These are phyloP conservation scores for Boletus rex-veris DNA, from an alignment of 768 basidiomycete genomes.

Conservation along the genomic window DNA sequence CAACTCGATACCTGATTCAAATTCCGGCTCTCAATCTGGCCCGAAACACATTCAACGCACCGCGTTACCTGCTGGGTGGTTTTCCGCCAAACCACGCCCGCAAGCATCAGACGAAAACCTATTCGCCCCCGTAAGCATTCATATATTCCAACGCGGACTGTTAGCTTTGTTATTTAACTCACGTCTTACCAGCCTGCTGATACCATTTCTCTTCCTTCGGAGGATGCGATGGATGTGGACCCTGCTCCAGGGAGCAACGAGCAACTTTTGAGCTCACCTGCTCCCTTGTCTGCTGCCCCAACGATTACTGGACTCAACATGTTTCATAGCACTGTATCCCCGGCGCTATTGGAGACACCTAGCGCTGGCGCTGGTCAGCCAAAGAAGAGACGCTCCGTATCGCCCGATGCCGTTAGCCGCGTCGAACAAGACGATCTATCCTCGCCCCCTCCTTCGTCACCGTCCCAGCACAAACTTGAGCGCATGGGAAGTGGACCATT, in stretches of 20 bases:
- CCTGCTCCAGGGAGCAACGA: conserved; percentile 40
- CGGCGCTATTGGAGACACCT: conserved; percentile 44
- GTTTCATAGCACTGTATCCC: conserved; percentile 58
- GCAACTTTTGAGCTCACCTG: conserved; percentile 32
- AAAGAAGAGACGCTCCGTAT: conserved; percentile 59
- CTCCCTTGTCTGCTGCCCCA: conserved; percentile 48
- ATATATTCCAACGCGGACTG: conserved; percentile 1
- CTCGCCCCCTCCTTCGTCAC: conserved; percentile 50
- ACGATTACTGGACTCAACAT: conserved; percentile 55
- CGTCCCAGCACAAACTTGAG: conserved; percentile 45
- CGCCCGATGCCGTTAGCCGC: conserved; percentile 44
- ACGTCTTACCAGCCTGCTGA: conserved; percentile 30
- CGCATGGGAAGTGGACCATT: conserved; percentile 35
- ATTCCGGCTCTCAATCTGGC: conserved; percentile 35
- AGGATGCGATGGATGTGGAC: conserved; percentile 82
- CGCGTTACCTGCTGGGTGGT: conserved; percentile 64
- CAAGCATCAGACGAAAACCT: conserved; percentile 26
- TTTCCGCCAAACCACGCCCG: conserved; percentile 24
- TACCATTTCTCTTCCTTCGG: conserved; percentile 43
- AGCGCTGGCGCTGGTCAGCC: conserved; percentile 36
- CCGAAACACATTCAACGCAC: conserved; percentile 58
- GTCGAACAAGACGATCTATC: conserved; percentile 42
- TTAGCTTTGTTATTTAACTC: conserved; percentile 7
- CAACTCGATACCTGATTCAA: conserved; percentile 27
- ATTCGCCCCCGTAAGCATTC: conserved; percentile 27